Evolutionary conservation across 225 moss, liverwort and hornwort species (phyloP).

Genomic region (Pleurozium schreberi): DNA sequence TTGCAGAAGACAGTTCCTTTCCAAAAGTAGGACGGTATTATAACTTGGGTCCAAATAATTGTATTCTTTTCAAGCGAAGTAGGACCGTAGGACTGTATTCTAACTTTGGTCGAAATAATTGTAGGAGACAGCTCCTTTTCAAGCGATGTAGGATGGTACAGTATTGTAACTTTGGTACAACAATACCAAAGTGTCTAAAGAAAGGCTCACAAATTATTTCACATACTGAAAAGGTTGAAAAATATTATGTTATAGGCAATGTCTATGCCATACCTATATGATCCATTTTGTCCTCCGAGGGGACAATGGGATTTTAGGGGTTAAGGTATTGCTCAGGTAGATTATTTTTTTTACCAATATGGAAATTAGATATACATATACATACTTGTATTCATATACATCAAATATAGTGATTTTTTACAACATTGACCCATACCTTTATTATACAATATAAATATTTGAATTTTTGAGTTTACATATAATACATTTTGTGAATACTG

Average conservation of each 20-base stretch:
- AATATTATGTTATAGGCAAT: no score
- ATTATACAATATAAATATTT: not conserved
- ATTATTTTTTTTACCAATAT: not conserved
- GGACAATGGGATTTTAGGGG: no score
- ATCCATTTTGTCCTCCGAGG: no score
- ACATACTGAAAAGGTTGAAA: not conserved
- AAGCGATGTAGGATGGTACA: not conserved
- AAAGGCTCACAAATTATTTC: not conserved
- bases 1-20: no score
- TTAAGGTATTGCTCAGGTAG: not conserved
- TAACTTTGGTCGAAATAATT: not conserved
- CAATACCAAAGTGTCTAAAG: no score
- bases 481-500: no score
- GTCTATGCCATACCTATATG: no score
- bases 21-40: not conserved
- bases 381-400: not conserved
- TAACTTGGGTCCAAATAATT: not conserved
- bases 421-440: not conserved
- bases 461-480: not conserved
- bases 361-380: not conserved
- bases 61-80: not conserved
- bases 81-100: not conserved
- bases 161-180: not conserved
- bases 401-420: rapidly evolving
- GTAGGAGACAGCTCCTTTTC: not conserved